Conservation (phyloP, 1,284 basidiomycete species). For the Sphaerobolus stellatus region DNA sequence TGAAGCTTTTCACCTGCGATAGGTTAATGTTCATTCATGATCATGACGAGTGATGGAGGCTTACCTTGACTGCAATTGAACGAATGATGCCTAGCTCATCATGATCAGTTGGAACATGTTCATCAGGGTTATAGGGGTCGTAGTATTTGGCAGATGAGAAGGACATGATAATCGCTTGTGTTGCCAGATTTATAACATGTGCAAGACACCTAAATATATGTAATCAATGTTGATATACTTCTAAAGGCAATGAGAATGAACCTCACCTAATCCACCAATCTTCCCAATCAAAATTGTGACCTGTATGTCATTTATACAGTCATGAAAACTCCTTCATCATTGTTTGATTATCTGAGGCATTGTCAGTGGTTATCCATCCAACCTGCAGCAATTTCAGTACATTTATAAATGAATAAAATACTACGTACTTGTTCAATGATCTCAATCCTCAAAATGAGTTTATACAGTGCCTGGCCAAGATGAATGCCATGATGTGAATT, state of each 20-base stretch:
- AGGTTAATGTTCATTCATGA: background rate
- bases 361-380: conserved; percentile 31
- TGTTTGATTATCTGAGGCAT: conserved; percentile 23
- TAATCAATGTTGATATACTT: background rate
- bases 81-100: conserved; percentile 33
- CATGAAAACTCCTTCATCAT: conserved; percentile 19
- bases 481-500: conserved; percentile 23
- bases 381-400: conserved; percentile 15
- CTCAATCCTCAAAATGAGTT: conserved; percentile 21
- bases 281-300: background rate
- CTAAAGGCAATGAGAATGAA: background rate
- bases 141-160: conserved; percentile 33
- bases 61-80: conserved; percentile 34
- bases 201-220: conserved; percentile 39
- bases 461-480: conserved; percentile 26
- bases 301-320: background rate
- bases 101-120: conserved; percentile 18
- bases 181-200: conserved; percentile 39
- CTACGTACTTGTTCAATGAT: conserved; percentile 17
- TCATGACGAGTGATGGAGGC: conserved; percentile 6
- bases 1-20: conserved; percentile 32
- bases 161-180: conserved; percentile 32
- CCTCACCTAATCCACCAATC: background rate
- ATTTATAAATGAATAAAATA: background rate
- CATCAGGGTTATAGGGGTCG: conserved; percentile 21